Conservation (phyloP, 2,329 filamentous ascomycete genomes). For the Ascochyta pisi region DNA sequence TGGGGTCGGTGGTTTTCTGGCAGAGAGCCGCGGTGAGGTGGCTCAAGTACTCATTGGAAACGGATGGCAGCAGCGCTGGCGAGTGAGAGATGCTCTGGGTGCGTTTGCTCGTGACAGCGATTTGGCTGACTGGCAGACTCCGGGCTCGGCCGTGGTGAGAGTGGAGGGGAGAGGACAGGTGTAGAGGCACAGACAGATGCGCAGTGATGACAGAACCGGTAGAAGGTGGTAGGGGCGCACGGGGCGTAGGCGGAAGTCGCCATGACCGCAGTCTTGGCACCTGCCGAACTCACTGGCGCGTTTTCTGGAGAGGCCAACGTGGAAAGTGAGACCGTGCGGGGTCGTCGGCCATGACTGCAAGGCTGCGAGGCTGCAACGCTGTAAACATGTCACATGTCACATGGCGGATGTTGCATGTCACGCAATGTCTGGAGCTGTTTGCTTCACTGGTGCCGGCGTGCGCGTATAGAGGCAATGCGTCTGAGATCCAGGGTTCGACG, state of each 20-base stretch:
- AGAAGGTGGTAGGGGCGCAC: neutral
- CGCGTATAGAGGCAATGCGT: neutral
- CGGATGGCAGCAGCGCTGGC: neutral
- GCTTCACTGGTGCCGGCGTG: neutral
- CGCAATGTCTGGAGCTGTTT: neutral
- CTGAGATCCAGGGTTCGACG: neutral
- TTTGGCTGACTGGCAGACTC: neutral
- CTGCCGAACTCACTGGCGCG: neutral
- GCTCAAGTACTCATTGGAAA: slow-evolving; percentile 38
- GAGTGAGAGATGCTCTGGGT: neutral
- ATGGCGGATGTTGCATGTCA: neutral
- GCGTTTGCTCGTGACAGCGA: neutral
- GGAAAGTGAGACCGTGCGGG: slow-evolving; percentile 4
- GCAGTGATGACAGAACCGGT: neutral
- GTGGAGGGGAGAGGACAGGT: neutral
- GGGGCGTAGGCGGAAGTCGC: slow-evolving; percentile 12
- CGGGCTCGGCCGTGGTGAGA: neutral
- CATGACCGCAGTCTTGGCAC: slow-evolving; percentile 16
- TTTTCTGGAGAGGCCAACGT: neutral
- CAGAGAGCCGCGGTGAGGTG: slow-evolving; percentile 27
- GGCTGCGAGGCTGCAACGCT: neutral
- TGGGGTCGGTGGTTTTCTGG: slow-evolving; percentile 14
- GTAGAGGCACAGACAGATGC: neutral
- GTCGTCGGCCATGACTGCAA: neutral
- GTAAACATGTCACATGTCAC: neutral